phyloP scores from a whole-genome alignment of 257 asterid species.

The Petrea volubilis region DNA sequence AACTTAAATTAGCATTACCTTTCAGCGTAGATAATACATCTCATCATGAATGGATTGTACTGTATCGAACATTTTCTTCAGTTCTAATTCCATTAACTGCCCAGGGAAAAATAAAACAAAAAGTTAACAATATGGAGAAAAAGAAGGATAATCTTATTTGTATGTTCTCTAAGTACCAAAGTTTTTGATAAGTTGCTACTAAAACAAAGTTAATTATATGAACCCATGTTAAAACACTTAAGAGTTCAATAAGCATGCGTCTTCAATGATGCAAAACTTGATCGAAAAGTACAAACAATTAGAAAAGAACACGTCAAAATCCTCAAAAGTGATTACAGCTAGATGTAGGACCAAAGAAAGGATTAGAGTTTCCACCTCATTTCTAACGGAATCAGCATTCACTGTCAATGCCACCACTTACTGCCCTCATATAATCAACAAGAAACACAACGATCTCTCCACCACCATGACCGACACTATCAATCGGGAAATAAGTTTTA shows the following conservation, averaged over 20 bases:
- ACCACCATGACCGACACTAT: neutral
- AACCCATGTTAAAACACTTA: neutral
- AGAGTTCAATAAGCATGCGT: neutral
- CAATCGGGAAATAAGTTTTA: neutral
- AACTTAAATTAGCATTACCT: conserved; percentile 51
- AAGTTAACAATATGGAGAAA: neutral
- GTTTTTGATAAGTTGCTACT: neutral
- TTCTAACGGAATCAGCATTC: neutral
- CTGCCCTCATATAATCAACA: neutral
- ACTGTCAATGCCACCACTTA: neutral
- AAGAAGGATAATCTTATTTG: neutral
- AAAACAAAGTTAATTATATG: neutral
- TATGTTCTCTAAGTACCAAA: neutral
- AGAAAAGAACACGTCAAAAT: neutral
- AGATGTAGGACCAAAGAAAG: too few species aligned
- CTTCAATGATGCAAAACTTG: neutral
- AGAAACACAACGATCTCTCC: neutral
- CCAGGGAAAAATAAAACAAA: neutral
- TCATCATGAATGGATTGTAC: conserved; percentile 87
- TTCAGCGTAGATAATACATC: conserved; percentile 85
- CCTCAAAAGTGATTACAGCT: neutral
- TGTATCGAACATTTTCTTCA: conserved; percentile 82
- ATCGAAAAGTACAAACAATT: neutral
- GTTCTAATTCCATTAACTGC: conserved; percentile 84
- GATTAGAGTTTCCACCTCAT: neutral